These are phyloP conservation scores for Candida railenensis DNA, from an alignment of 805 yeast species.

Conservation along the genomic window DNA sequence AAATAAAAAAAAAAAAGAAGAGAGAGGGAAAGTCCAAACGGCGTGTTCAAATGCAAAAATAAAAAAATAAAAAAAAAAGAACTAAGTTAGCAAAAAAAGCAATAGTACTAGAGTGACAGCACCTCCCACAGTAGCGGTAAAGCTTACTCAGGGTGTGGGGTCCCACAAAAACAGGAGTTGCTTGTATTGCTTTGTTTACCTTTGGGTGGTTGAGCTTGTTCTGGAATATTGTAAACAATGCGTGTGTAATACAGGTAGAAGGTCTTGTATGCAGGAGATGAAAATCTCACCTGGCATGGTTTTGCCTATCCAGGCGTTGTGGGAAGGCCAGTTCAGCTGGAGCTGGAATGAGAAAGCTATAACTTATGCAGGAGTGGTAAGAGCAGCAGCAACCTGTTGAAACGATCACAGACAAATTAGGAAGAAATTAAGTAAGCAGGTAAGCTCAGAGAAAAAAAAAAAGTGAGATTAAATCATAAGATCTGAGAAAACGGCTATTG, in stretches of 20 bases:
- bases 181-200: background rate
- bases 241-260: background rate
- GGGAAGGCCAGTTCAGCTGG: no score
- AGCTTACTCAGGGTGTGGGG: background rate
- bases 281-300: no score
- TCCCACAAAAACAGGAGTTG: background rate
- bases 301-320: no score
- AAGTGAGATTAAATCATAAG: background rate
- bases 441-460: background rate
- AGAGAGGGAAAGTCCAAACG: background rate
- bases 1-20: background rate
- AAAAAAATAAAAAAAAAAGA: background rate
- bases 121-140: no score
- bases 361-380: background rate
- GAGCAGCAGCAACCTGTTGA: no score
- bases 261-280: background rate
- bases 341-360: background rate
- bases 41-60: background rate
- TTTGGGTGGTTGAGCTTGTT: background rate
- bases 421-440: background rate
- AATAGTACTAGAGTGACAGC: conserved; percentile 3
- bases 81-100: background rate
- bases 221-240: background rate
- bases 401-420: no score
- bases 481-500: background rate